Evolutionary conservation across 768 basidiomycete species (phyloP).

Genomic region (Phaeotremella fagi): DNA sequence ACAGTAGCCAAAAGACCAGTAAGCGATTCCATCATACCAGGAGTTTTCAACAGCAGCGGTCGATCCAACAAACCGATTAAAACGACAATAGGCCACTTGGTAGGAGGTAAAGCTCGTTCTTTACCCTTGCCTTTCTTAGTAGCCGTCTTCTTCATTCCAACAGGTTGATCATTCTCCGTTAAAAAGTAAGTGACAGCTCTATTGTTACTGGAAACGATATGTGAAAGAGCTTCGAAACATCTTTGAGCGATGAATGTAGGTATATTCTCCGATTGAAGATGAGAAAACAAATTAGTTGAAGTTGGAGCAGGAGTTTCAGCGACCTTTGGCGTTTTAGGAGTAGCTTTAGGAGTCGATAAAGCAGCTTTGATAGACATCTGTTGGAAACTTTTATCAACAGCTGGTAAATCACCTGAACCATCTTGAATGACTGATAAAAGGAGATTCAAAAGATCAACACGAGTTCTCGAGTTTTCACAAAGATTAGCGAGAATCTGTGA

Average conservation of each 20-base stretch:
- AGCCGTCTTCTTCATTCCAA: slow-evolving; percentile 54
- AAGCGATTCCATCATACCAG: slow-evolving; percentile 87
- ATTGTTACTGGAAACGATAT: slow-evolving; percentile 80
- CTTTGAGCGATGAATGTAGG: slow-evolving; percentile 92
- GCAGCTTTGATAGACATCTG: slow-evolving; percentile 73
- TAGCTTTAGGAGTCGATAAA: slow-evolving; percentile 56
- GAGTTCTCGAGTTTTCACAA: slow-evolving; percentile 88
- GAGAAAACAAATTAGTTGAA: slow-evolving; percentile 52
- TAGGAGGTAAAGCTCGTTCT: slow-evolving; percentile 66
- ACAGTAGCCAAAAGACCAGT: slow-evolving; percentile 81
- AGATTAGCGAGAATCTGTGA: slow-evolving; percentile 89
- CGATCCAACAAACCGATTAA: slow-evolving; percentile 83
- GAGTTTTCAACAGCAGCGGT: slow-evolving; percentile 74
- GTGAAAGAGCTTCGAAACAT: slow-evolving; percentile 83
- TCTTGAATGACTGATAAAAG: slow-evolving; percentile 92
- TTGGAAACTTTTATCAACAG: slow-evolving; percentile 88
- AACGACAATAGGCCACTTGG: slow-evolving; percentile 85
- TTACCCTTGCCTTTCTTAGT: slow-evolving; percentile 65
- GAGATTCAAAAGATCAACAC: slow-evolving; percentile 87
- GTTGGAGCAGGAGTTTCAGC: slow-evolving; percentile 48
- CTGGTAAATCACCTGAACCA: slow-evolving; percentile 83
- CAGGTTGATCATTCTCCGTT: slow-evolving; percentile 84
- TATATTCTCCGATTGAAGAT: slow-evolving; percentile 63
- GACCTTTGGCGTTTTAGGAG: slow-evolving; percentile 57
- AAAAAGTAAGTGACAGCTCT: slow-evolving; percentile 87